Base-by-base conservation (phyloP, 2,329 filamentous ascomycete genomes). In the Aspergillus aculeatus region DNA sequence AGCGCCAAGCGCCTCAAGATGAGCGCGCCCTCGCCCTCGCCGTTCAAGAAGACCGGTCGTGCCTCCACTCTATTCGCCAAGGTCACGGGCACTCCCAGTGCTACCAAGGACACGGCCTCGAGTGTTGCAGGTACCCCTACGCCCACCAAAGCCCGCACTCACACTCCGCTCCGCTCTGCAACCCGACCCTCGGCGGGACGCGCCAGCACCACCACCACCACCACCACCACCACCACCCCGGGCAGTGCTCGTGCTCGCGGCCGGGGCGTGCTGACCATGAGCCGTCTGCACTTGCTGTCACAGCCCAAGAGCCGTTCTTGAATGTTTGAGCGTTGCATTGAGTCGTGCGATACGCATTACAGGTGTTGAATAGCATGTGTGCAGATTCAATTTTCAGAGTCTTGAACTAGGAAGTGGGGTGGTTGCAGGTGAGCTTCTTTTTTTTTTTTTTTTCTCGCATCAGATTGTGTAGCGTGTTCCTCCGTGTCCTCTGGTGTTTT, bases 201-300 rank as follows among this genome's bases (percentile, higher is more conserved):
- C 16, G 12, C 54, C 23, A 59, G 59, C 24, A 64, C 66, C 19
- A 56, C 59, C 5, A 65, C 69, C 19, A 74, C 66, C 19, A 56
- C 59, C 5, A 65, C 69, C 19, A 74, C 66, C 19, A 54, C 59
- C 4, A 65, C 69, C 19, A 74, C 73, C 38, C 72, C 73, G 12
- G 68, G 67, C 14, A 74, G 71, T 50, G 66, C 69, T 19, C 69
- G 66, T 38, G 60, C 70, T 52, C 76, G 68, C 58, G 66, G 58
- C 26, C 71, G 67, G 21, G 66, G 69, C 19, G 69, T 73, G 19
- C 68, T 81, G 54, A 82, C 75, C 57, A 67, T 81, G 65, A 80
- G 77, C 60, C 77, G 80, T 29, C 67, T 82, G 66, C 80, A 81
- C 60, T 75, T 81, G 75, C 72, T 82, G 35, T 71, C 78, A 16